Conservation (phyloP, 2,329 filamentous ascomycete genomes). For the Cucurbitaria berberidis region DNA sequence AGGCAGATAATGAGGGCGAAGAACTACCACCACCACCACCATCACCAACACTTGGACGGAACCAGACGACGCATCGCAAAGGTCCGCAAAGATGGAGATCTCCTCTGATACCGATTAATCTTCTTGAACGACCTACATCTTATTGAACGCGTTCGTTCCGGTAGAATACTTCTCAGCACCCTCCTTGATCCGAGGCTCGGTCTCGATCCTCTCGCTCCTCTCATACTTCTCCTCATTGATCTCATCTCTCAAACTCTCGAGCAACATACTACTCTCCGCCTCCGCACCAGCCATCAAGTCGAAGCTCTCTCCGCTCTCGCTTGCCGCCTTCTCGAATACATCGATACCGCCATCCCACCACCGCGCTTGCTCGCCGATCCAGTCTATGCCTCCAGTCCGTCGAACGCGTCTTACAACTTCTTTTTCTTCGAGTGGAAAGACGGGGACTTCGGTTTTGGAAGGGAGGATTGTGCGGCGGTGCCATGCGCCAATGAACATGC, state of each 20-base stretch:
- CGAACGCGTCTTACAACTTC: conserved; percentile 46
- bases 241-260: conserved; percentile 40
- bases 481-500: conserved; percentile 92
- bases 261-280: conserved; percentile 46
- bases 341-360: conserved; percentile 45
- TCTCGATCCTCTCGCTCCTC: not conserved
- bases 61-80: not conserved
- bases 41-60: not conserved
- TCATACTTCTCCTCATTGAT: not conserved
- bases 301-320: conserved; percentile 49
- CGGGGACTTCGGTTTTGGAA: conserved; percentile 32
- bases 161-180: conserved; percentile 20
- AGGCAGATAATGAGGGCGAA: not conserved
- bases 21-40: not conserved
- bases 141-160: conserved; percentile 36
- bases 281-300: conserved; percentile 55
- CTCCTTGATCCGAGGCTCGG: conserved; percentile 26
- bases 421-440: conserved; percentile 51
- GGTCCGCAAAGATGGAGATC: not conserved
- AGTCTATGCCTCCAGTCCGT: conserved; percentile 44
- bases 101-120: not conserved
- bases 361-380: conserved; percentile 48
- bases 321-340: conserved; percentile 37
- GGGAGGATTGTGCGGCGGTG: conserved; percentile 66
- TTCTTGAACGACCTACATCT: conserved; percentile 30